Evolutionary conservation across 148 eudicot genomes (phyloP), one percentile per base, ranked within the genome.

Genomic region (Cornus controversa): DNA sequence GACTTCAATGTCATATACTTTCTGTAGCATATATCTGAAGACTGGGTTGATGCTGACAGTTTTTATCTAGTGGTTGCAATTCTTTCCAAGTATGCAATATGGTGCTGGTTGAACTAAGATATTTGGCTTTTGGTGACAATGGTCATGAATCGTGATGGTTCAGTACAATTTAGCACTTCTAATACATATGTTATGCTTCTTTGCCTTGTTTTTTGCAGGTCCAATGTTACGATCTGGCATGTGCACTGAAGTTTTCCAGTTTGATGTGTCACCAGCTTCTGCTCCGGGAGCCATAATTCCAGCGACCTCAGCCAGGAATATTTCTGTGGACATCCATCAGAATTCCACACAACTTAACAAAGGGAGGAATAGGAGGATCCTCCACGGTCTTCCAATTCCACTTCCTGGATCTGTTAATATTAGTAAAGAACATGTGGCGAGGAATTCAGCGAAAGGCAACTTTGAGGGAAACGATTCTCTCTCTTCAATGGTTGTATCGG

Each of bases 231-330:
- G 92, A 79, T 90, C 99, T n/a, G 94, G 97, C 80, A 90, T 93
- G 94, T 96, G 98, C 81, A 91, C 97, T 36, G 99, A 96, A 89
- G 98, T 96, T 22, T 95, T 96, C 85, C 98, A 96, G 76, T 96
- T 96, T 82, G 97, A 93, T 22, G 83, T 88, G 72, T 92, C 97
- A 11, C 88, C 93, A 16, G 80, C 85, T 25, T 36, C 86, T 28
- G 67, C 86, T 24, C 86, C 94, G 8, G 98, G 98, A 84, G 87
- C 96, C 77, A 90, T 95, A 76, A 82, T 85, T 78, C 91, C 96
- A 16, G 93, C 92, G 25, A 67, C 91, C 62, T 69, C 92, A 22
- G 71, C 84, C 8, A 63, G 78, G 60, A 91, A 91, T 36, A 73
- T 85, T 16, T 78, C 96, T 68, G 71, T 89, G 10, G 77, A 84